These are phyloP conservation scores for Umbelopsis sp. DNA, from an alignment of 192 early-diverging fungal genomes.

Conservation along the genomic window DNA sequence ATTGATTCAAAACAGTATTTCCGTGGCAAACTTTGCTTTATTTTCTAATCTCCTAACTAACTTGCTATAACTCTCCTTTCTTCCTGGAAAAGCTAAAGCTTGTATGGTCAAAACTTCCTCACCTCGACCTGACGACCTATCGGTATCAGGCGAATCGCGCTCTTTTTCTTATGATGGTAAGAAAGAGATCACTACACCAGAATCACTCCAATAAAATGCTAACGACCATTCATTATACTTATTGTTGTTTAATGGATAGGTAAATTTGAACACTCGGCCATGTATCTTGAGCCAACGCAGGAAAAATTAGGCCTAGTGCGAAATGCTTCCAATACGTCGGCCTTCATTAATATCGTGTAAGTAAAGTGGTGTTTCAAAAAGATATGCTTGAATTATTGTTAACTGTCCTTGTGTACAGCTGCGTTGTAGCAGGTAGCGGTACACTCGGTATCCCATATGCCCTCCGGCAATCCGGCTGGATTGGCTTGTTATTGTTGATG, in stretches of 20 bases:
- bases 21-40: neutral
- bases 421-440: slow-evolving; percentile 49
- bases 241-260: neutral
- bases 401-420: slow-evolving; percentile 1
- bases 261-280: slow-evolving; percentile 9
- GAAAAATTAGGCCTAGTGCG: slow-evolving; percentile 2
- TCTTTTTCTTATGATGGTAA: neutral
- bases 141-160: neutral
- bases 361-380: neutral
- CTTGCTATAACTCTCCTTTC: neutral
- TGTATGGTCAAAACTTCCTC: neutral
- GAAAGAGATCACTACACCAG: neutral
- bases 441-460: slow-evolving; percentile 60
- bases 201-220: neutral
- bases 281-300: slow-evolving; percentile 2
- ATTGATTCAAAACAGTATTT: neutral
- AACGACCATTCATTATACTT: neutral
- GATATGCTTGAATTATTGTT: neutral
- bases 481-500: slow-evolving; percentile 45
- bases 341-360: slow-evolving; percentile 10
- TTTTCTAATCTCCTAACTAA: neutral
- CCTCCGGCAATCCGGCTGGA: slow-evolving; percentile 56
- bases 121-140: neutral
- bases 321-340: slow-evolving; percentile 9
- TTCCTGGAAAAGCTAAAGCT: neutral